A percentile compares a stretch with the other conserved stretches of the same genome.
Evolutionary conservation across 768 basidiomycete species (phyloP).

Genomic region (Scleroderma citrinum): DNA sequence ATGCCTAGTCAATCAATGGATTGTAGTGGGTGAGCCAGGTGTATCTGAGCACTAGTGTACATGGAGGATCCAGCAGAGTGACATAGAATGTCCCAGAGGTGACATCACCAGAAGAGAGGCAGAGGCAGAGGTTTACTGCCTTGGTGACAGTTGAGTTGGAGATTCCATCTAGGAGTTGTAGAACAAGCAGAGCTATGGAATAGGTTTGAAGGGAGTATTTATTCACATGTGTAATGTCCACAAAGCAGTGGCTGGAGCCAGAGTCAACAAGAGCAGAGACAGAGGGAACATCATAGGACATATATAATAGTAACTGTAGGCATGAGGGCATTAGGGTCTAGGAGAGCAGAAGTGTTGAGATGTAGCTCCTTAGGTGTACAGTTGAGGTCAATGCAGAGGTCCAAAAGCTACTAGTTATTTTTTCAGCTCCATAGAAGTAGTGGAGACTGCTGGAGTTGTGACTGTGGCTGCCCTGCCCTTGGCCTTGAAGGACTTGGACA

Average conservation of each 20-base stretch:
- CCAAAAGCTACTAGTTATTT: background rate
- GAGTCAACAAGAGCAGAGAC: no score
- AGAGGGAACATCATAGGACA: no score
- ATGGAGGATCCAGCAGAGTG: no score
- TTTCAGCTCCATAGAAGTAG: slow-evolving; percentile 3
- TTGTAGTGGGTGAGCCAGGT: no score
- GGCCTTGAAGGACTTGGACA: no score
- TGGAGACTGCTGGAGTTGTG: no score
- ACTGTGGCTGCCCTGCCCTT: background rate
- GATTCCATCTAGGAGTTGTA: background rate
- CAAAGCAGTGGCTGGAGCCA: background rate
- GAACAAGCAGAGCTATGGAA: background rate
- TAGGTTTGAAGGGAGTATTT: background rate
- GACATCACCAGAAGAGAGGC: no score
- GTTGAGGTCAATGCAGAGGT: background rate
- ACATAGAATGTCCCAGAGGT: no score
- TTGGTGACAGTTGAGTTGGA: no score
- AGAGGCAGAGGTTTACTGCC: no score
- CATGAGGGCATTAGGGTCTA: background rate
- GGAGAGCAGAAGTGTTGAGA: slow-evolving; percentile 2
- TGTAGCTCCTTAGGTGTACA: background rate
- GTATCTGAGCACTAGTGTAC: background rate
- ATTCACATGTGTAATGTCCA: background rate
- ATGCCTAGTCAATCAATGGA: no score
- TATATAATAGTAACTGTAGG: no score